Evolutionary conservation across 2,329 filamentous ascomycete genomes (phyloP), one percentile per base, ranked within the genome.

Genomic region (Zalaria sp.): DNA sequence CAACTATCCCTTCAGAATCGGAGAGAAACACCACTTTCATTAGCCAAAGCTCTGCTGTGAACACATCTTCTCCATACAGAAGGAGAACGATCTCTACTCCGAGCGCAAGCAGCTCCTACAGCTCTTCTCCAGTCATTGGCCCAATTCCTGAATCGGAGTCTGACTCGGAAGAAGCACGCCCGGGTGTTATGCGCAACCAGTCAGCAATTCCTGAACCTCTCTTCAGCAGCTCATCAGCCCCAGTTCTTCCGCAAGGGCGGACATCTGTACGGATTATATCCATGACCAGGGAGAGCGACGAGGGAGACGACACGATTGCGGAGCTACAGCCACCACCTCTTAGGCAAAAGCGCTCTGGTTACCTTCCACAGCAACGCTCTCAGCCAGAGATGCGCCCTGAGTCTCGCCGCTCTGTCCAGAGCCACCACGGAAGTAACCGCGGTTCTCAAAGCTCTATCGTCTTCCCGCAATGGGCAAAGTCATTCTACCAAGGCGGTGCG

Each of bases 1-100:
- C 57, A 35, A 61, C 58, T 4, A 61, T 61, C 38, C 55, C 55
- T 5, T 60, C 57, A 45, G 55, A 57, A 40, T 58, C 57, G 38
- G 46, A 47, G 10, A 32, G 38, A 18, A 18, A 18, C 18, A 18
- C 18, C 18, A 18, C 18, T 18, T 18, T 18, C 18, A 18, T 18
- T 18, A 18, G 18, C 18, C 18, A 18, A 18, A 18, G 18, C 18
- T 18, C 18, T 2, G 18, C 18, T 2, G 18, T 18, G 18, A 18
- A 18, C 18, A 18, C 18, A 18, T 18, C 18, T 18, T 18, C 18
- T 18, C 18, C 18, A 18, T 18, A 18, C 18, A 25, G 42, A 26
- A 27, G 42, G 27, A 43, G 34, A 29, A 40, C 42, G 3, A 28
- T 40, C 29, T 32, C 29, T n/a, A 32, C 29, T 7, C 29, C 29